Conservation (phyloP, 1,139 yeast species). For the Torulaspora pretoriensis region DNA sequence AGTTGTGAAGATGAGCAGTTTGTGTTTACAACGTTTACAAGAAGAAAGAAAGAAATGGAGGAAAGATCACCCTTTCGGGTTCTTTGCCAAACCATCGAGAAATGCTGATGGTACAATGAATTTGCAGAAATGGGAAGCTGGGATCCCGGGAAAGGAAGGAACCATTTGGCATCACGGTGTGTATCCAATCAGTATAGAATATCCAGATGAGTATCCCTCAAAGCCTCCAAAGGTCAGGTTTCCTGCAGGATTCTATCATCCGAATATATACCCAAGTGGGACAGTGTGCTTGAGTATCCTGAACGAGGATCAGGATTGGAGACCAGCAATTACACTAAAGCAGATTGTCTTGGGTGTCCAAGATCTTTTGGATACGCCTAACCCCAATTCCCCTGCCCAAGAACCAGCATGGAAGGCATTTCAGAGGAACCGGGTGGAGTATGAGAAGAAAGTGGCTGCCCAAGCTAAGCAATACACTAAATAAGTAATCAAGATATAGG, state of each 20-base stretch:
- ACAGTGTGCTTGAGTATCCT: slow-evolving; percentile 88
- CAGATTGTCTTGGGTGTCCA: slow-evolving; percentile 91
- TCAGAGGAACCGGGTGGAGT: slow-evolving; percentile 58
- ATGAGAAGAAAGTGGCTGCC: slow-evolving; percentile 71
- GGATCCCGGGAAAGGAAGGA: slow-evolving; percentile 86
- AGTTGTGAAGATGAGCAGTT: slow-evolving; percentile 36
- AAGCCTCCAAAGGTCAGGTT: slow-evolving; percentile 93
- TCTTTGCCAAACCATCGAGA: slow-evolving; percentile 84
- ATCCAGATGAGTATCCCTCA: slow-evolving; percentile 91
- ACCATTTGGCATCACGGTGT: slow-evolving; percentile 84
- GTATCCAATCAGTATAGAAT: slow-evolving; percentile 76
- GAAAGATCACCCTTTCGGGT: slow-evolving; percentile 97
- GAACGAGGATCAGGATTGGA: slow-evolving; percentile 97
- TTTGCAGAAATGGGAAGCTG: slow-evolving; percentile 86
- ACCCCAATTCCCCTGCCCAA: slow-evolving; percentile 95
- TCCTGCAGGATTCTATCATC: slow-evolving; percentile 88
- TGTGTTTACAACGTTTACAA: slow-evolving; percentile 75
- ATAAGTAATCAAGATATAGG: slow-evolving; percentile 13
- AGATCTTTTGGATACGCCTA: slow-evolving; percentile 83
- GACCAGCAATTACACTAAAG: slow-evolving; percentile 91
- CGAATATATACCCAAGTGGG: slow-evolving; percentile 95
- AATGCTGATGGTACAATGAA: slow-evolving; percentile 76
- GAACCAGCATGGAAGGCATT: slow-evolving; percentile 93
- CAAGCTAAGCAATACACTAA: slow-evolving; percentile 74
- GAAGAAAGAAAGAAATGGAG: slow-evolving; percentile 97